Percentiles rank a stretch among this genome's conserved stretches.
Evolutionary conservation across 2,329 filamentous ascomycete genomes (phyloP).

Genomic region (Fonsecaea erecta): DNA sequence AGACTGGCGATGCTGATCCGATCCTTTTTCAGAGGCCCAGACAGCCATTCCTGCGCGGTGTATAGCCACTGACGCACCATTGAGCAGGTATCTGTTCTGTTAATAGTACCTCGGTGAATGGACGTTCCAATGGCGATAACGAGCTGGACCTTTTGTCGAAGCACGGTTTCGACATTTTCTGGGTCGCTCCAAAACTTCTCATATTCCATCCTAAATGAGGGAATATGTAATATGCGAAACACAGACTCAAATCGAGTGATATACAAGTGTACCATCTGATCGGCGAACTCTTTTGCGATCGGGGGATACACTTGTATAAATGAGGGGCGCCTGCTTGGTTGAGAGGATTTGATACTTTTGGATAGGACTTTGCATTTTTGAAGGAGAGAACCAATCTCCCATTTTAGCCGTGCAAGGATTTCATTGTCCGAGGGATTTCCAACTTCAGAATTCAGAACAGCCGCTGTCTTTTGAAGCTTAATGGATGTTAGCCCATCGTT

Average conservation of each 20-base stretch:
- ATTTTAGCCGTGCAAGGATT: constrained; percentile 8
- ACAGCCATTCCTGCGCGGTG: constrained; percentile 45
- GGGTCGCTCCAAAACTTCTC: constrained; percentile 37
- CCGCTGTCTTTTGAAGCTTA: not conserved
- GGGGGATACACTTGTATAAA: constrained; percentile 11
- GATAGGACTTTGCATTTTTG: constrained; percentile 38
- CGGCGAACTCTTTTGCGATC: constrained; percentile 16
- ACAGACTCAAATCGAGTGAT: constrained; percentile 39
- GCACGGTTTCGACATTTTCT: constrained; percentile 26
- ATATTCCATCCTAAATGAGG: constrained; percentile 44
- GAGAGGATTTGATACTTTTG: constrained; percentile 34
- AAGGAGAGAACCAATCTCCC: constrained; percentile 13
- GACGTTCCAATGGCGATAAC: constrained; percentile 43
- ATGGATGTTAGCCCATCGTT: not conserved
- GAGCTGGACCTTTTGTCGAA: constrained; percentile 43
- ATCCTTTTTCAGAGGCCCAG: constrained; percentile 43
- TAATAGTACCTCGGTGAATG: not conserved
- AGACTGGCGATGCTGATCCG: constrained; percentile 41
- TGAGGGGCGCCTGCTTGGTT: constrained; percentile 33
- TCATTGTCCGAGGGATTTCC: not conserved
- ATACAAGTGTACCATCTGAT: constrained; percentile 27
- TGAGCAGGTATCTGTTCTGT: not conserved
- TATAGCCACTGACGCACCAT: constrained; percentile 39
- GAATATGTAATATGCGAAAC: constrained; percentile 44
- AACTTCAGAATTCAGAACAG: constrained; percentile 11